Conservation (phyloP, 2,329 filamentous ascomycete species). For the Penicillium verrucosum region DNA sequence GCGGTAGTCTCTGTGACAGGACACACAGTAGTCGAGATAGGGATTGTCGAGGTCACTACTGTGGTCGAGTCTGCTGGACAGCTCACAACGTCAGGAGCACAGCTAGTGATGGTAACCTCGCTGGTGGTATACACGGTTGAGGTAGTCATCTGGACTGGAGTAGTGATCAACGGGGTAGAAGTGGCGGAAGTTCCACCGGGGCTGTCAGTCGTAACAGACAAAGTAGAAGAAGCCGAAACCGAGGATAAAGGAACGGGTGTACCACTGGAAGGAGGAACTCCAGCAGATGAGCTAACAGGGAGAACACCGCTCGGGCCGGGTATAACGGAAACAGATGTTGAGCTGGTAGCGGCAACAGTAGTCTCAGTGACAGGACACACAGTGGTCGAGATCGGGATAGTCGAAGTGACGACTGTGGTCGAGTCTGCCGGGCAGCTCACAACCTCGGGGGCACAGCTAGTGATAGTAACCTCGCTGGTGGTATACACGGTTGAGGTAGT, state of each 20-base stretch:
- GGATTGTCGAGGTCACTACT: conserved; percentile 51
- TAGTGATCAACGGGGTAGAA: no score
- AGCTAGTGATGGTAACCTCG: conserved; percentile 40
- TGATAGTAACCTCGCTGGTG: conserved; percentile 38
- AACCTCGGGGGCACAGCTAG: conserved; percentile 38
- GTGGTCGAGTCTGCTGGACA: conserved; percentile 52
- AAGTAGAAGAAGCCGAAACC: no score
- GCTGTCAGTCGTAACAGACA: no score
- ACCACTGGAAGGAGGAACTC: no score
- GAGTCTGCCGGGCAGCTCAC: conserved; percentile 52
- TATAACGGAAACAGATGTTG: no score
- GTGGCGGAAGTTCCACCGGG: no score
- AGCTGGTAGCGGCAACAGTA: no score
- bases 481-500: conserved; percentile 39
- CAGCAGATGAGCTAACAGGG: conserved; percentile 1
- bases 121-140: conserved; percentile 40
- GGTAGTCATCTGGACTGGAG: conserved; percentile 23
- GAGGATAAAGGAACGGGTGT: no score
- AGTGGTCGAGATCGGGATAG: conserved; percentile 19
- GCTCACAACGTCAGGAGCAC: conserved; percentile 40
- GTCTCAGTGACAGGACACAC: neutral
- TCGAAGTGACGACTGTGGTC: conserved; percentile 52
- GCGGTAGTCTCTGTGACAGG: neutral
- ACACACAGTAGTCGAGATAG: neutral
- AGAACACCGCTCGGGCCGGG: neutral